Evolutionary conservation across 352 stramenopile genomes (phyloP).

Genomic region (Phytophthora rubi): DNA sequence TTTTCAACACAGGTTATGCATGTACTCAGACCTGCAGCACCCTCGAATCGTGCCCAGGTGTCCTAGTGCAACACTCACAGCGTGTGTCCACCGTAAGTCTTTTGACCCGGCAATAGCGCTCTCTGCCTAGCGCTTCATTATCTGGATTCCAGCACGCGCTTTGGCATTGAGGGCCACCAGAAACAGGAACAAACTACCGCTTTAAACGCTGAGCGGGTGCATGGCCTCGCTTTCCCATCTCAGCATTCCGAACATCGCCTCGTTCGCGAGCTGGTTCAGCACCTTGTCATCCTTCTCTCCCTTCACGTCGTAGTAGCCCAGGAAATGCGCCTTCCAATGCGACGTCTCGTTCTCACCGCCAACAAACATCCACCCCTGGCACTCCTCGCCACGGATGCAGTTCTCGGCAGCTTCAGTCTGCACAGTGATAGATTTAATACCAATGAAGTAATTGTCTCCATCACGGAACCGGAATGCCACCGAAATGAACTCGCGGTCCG

Average conservation of each 20-base stretch:
- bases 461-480: background rate
- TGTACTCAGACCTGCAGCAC: conserved; percentile 25
- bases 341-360: background rate
- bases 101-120: conserved; percentile 10
- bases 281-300: conserved; percentile 1
- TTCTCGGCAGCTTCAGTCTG: background rate
- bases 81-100: background rate
- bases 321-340: background rate
- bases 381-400: background rate
- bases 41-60: background rate
- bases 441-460: conserved; percentile 2
- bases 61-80: background rate
- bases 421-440: conserved; percentile 1
- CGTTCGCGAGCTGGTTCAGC: background rate
- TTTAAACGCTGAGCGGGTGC: conserved; percentile 36
- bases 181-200: background rate
- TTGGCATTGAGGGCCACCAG: conserved; percentile 2
- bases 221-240: background rate
- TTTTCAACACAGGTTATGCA: conserved; percentile 25
- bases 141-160: too few relatives aligned
- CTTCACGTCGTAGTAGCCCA: background rate
- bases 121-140: conserved; percentile 5
- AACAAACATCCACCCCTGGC: background rate
- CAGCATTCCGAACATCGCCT: background rate
- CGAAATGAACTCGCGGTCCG: background rate